Evolutionary conservation across 2,329 filamentous ascomycete genomes (phyloP), one percentile per base, ranked within the genome.

Genomic region (Xenoacremonium recifei): DNA sequence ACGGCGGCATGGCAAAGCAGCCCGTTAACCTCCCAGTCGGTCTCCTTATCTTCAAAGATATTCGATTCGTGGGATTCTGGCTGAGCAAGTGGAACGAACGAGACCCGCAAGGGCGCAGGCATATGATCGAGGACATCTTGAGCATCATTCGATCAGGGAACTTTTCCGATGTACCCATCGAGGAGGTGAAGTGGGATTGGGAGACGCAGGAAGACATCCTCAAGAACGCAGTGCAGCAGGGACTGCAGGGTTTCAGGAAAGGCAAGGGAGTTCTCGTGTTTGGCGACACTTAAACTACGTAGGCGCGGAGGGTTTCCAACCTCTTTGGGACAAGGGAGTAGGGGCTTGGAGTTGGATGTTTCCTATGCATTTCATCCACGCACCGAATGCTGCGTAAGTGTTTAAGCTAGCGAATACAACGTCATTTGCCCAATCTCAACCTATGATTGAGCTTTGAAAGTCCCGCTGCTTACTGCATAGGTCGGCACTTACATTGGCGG

Each of bases 181-280:
- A 91, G 44, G 79, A 90, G 64, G 77, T 96, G 37, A 75, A 73
- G 48, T 99, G 93, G 93, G 77, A 80, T 30, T 90, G 85, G 80
- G 83, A 89, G 16, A 95, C 89, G 0, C 80, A 85, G 55, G 81
- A 84, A 42, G 72, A 80, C 5, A 73, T 76, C 37, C 68, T 99
- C 42, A 79, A 79, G 42, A 75, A 80, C 30, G 88, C 88, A 4
- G 88, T 95, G 3, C 86, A 91, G 63, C 86, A 86, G 9, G 93
- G 91, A 2, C 70, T 97, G 33, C 77, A 85, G 42, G 93, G 92
- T 0, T 97, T 87, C 63, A 80, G 90, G 59, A 79, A 81, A 51
- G 92, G 91, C 10, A 99, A 99, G 73, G 87, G 90, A 0, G 79
- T 99, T 3, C 93, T 97, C 64, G 79, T 92, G 5, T 97, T 93